These are phyloP conservation scores for Botrytis fragariae DNA, from an alignment of 2,329 filamentous ascomycete genomes.

Conservation along the genomic window DNA sequence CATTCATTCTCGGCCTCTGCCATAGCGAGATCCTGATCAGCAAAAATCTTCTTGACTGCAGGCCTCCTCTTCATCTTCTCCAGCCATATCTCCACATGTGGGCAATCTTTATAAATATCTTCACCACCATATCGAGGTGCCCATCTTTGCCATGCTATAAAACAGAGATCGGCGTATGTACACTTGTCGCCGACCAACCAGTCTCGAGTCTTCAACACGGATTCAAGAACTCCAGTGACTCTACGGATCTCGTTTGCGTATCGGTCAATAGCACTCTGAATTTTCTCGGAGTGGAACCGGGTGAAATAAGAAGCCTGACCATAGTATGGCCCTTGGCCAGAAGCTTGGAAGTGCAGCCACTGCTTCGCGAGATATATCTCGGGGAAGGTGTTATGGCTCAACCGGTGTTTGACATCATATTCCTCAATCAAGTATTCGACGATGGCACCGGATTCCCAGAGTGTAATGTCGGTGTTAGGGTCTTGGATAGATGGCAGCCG, in stretches of 20 bases:
- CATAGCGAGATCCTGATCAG: too few relatives aligned
- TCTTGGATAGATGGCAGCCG: neutral
- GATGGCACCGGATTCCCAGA: neutral
- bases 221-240: neutral
- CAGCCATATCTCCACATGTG: too few relatives aligned
- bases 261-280: neutral
- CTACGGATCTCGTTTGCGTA: neutral
- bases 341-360: neutral
- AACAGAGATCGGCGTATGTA: neutral
- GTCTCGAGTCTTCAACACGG: neutral
- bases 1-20: too few relatives aligned
- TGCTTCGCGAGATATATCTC: neutral
- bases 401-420: neutral
- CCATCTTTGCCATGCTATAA: neutral
- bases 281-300: too few relatives aligned
- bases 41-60: too few relatives aligned
- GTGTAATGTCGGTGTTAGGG: neutral
- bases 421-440: neutral
- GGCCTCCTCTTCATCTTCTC: too few relatives aligned
- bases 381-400: neutral
- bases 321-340: too few relatives aligned
- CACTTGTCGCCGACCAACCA: neutral
- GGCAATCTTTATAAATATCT: too few relatives aligned
- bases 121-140: too few relatives aligned
- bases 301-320: too few relatives aligned